Percentiles rank a stretch among this genome's conserved stretches.
phyloP scores from a whole-genome alignment of 805 yeast genomes.

The Tanozyma kutaoensis region DNA sequence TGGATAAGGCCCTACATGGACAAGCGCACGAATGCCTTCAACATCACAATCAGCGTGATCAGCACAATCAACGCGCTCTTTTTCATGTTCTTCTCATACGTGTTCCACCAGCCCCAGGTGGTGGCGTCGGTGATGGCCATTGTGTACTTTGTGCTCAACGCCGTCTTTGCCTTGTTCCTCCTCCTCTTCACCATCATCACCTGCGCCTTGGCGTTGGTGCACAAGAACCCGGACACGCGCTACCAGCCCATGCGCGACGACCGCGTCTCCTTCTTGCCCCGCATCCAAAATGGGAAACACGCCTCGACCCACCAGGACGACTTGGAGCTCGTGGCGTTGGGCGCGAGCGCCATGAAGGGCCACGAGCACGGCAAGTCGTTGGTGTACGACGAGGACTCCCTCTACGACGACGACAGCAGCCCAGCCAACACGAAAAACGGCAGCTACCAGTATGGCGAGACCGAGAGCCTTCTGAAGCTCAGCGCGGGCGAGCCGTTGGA shows the following conservation, averaged over 20 bases:
- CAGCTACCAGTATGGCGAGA: constrained; percentile 4
- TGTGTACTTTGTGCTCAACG: constrained; percentile 80
- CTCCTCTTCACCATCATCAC: constrained; percentile 79
- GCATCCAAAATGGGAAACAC: constrained; percentile 23
- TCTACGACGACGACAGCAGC: constrained; percentile 15
- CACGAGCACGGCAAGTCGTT: no score
- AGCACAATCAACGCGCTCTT: constrained; percentile 73
- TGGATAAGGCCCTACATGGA: constrained; percentile 85
- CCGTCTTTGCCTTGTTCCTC: constrained; percentile 72
- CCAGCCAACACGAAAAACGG: constrained; percentile 2
- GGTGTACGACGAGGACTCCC: constrained; percentile 16
- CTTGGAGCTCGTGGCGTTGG: constrained; percentile 60
- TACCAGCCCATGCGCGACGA: constrained; percentile 97
- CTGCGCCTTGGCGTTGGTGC: constrained; percentile 69
- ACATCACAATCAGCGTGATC: constrained; percentile 72
- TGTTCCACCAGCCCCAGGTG: constrained; percentile 71
- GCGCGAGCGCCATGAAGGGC: constrained; percentile 55
- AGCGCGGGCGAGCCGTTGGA: constrained; percentile 11
- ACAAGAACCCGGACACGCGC: constrained; percentile 88
- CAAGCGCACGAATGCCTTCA: constrained; percentile 86
- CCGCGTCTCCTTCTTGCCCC: constrained; percentile 86
- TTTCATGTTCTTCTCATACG: constrained; percentile 77
- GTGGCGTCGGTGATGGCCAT: constrained; percentile 91
- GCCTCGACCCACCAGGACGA: constrained; percentile 23
- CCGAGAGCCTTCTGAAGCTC: constrained; percentile 2